A percentile compares a stretch with the other conserved stretches of the same genome.
Evolutionary conservation across 352 stramenopile genomes (phyloP).

Genomic region (Phytophthora fragariaefolia): DNA sequence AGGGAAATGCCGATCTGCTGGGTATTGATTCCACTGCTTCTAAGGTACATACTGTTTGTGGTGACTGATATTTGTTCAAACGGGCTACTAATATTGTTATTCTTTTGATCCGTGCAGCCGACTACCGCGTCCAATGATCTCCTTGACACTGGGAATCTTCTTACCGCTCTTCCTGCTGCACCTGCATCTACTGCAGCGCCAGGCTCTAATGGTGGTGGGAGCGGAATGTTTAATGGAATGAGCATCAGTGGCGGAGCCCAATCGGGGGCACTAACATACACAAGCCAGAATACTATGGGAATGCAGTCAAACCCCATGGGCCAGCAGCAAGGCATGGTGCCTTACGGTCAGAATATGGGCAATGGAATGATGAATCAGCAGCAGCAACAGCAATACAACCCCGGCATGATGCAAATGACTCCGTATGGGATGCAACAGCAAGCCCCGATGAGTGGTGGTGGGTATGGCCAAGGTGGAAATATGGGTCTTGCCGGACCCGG

Average conservation of each 20-base stretch:
- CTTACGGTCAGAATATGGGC: conserved; percentile 42
- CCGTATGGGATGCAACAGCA: conserved; percentile 74
- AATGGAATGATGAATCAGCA: conserved; percentile 53
- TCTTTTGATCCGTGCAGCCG: conserved; percentile 22
- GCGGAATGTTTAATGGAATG: conserved; percentile 73
- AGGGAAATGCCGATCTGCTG: conserved; percentile 62
- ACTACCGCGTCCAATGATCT: conserved; percentile 46
- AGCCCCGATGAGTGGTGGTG: conserved; percentile 50
- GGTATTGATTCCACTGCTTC: conserved; percentile 49
- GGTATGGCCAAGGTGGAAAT: conserved; percentile 46
- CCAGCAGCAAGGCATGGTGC: conserved; percentile 42
- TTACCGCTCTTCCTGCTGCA: conserved; percentile 51
- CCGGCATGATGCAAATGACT: conserved; percentile 78
- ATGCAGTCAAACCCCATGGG: conserved; percentile 31
- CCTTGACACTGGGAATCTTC: conserved; percentile 53
- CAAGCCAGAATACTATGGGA: conserved; percentile 46
- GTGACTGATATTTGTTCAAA: neutral
- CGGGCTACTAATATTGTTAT: conserved; percentile 8
- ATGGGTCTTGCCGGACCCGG: conserved; percentile 60
- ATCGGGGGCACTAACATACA: conserved; percentile 42
- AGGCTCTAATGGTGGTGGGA: conserved; percentile 30
- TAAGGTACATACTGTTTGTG: conserved; percentile 34
- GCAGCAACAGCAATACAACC: conserved; percentile 53
- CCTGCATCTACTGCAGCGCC: conserved; percentile 35
- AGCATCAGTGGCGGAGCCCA: conserved; percentile 44